A percentile compares a stretch with the other conserved stretches of the same genome.
These are phyloP conservation scores for Pythium chondricola DNA, from an alignment of 352 stramenopile species.

Conservation along the genomic window DNA sequence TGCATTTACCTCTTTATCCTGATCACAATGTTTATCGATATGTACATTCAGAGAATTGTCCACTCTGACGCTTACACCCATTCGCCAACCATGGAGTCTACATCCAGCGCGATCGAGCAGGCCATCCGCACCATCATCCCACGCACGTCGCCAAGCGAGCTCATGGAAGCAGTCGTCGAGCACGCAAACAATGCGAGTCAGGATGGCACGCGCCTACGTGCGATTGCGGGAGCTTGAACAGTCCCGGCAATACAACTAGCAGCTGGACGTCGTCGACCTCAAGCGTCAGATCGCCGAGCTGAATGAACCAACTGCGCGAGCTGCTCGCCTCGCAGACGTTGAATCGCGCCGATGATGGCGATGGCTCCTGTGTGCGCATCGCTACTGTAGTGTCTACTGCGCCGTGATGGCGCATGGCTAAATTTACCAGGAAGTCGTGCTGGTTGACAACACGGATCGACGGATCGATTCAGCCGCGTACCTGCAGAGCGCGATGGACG, in stretches of 20 bases:
- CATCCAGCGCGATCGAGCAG: constrained; percentile 5
- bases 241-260: constrained; percentile 13
- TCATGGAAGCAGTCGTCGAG: constrained; percentile 18
- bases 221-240: constrained; percentile 14
- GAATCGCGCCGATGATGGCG: constrained; percentile 2
- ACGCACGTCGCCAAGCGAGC: constrained; percentile 2
- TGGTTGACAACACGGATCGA: background rate
- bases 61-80: too few species aligned
- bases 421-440: constrained; percentile 5
- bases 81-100: constrained; percentile 1
- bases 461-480: constrained; percentile 13
- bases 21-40: too few species aligned
- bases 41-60: too few species aligned
- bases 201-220: constrained; percentile 6
- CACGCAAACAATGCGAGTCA: constrained; percentile 3
- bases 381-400: constrained; percentile 14
- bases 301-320: constrained; percentile 7
- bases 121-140: constrained; percentile 17
- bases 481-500: constrained; percentile 6
- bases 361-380: constrained; percentile 11
- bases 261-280: constrained; percentile 15
- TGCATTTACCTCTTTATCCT: too few species aligned
- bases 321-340: constrained; percentile 6
- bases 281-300: constrained; percentile 15
- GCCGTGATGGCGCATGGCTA: constrained; percentile 6